These are phyloP conservation scores for Sclerotinia nivalis DNA, from an alignment of 2,329 filamentous ascomycete species.

Conservation along the genomic window DNA sequence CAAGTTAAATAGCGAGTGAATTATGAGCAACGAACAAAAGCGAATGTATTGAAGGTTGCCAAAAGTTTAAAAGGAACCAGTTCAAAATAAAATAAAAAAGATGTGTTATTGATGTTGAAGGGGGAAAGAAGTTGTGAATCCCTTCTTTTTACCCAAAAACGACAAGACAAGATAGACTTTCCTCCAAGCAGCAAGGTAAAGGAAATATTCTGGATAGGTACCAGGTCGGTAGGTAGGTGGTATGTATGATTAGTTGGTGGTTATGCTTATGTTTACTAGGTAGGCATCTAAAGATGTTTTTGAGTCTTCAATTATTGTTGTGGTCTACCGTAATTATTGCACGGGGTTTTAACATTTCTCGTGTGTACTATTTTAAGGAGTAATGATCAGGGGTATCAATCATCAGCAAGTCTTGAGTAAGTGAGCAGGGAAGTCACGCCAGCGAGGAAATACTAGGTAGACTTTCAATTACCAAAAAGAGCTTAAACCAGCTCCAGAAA, in stretches of 20 bases:
- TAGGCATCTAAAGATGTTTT: not conserved
- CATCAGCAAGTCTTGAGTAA: not conserved
- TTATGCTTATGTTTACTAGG: not conserved
- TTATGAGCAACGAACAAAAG: slow-evolving; percentile 5
- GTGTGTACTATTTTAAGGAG: slow-evolving; percentile 16
- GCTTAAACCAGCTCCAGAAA: too few species aligned
- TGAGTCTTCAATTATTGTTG: not conserved
- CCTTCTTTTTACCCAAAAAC: not conserved
- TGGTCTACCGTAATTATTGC: slow-evolving; percentile 9
- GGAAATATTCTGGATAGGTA: slow-evolving; percentile 2
- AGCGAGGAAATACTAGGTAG: not conserved
- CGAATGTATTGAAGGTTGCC: slow-evolving; percentile 11
- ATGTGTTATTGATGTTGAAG: not conserved
- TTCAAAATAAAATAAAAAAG: not conserved
- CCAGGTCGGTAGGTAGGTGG: not conserved
- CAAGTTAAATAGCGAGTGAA: slow-evolving; percentile 6
- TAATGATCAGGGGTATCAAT: not conserved
- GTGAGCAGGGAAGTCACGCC: not conserved
- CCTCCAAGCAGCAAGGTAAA: not conserved
- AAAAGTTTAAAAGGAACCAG: not conserved
- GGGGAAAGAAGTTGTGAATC: slow-evolving; percentile 14
- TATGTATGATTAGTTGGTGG: too few species aligned
- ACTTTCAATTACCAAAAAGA: too few species aligned
- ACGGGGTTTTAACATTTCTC: not conserved
- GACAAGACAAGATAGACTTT: not conserved